phyloP scores from a whole-genome alignment of 2,329 filamentous ascomycete species.

The Phialophora verrucosa region DNA sequence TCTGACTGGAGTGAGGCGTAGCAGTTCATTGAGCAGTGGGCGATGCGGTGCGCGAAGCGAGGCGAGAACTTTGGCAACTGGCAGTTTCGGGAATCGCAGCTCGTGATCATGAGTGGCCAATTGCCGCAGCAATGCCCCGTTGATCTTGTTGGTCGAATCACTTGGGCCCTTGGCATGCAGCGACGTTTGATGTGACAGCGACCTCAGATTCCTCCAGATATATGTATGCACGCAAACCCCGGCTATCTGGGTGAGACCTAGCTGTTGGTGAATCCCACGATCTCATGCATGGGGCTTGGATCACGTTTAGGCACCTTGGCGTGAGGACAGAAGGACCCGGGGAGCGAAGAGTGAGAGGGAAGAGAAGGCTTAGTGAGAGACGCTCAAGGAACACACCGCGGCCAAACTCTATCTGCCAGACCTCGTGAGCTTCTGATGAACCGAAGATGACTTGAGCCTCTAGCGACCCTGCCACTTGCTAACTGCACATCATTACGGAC shows the following conservation, averaged over 20 bases:
- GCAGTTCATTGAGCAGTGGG: not conserved
- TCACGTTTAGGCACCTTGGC: not conserved
- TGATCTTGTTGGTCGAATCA: not conserved
- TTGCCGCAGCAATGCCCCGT: constrained; percentile 3
- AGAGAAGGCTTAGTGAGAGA: not conserved
- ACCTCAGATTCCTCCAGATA: not conserved
- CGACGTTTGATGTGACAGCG: not conserved
- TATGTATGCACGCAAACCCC: not conserved
- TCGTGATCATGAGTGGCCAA: not conserved
- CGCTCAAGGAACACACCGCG: not conserved
- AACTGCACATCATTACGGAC: not conserved
- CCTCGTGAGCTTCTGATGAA: no score
- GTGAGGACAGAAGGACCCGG: no score
- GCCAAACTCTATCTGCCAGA: not conserved
- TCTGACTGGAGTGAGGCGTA: constrained; percentile 8
- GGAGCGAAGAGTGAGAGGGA: not conserved
- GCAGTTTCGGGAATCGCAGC: constrained; percentile 1
- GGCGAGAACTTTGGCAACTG: constrained; percentile 9
- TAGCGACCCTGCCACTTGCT: not conserved
- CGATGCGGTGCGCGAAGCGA: constrained; percentile 5
- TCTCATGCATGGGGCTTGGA: not conserved
- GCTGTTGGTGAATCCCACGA: not conserved
- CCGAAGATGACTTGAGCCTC: not conserved
- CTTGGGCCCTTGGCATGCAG: not conserved
- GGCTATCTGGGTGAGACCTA: not conserved